Evolutionary conservation across 2,329 filamentous ascomycete species (phyloP).

Genomic region (Ophiocordyceps unilateralis): DNA sequence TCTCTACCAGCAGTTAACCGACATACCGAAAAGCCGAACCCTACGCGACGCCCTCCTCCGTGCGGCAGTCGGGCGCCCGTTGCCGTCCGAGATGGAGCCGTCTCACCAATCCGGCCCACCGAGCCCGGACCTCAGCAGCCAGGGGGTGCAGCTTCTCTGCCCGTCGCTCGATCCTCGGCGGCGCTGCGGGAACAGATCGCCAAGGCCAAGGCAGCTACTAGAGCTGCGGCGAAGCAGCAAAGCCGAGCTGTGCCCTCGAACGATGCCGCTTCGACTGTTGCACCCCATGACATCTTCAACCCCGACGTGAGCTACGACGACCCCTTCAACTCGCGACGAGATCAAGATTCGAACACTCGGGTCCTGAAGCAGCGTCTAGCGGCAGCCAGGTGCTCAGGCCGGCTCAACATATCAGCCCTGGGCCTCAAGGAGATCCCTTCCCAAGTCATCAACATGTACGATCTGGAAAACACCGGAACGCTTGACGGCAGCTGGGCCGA

Average conservation of each 20-base stretch:
- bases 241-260: slow-evolving; percentile 1
- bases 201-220: slow-evolving; percentile 71
- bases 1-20: slow-evolving; percentile 24
- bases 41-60: background rate
- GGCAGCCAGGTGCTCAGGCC: slow-evolving; percentile 57
- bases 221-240: slow-evolving; percentile 27
- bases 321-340: slow-evolving; percentile 52
- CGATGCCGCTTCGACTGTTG: slow-evolving; percentile 20
- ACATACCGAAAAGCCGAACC: slow-evolving; percentile 1
- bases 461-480: slow-evolving; percentile 48
- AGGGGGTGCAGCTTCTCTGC: slow-evolving; percentile 19
- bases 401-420: slow-evolving; percentile 78
- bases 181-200: slow-evolving; percentile 82
- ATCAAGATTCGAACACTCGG: slow-evolving; percentile 41
- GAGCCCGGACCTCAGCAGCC: background rate
- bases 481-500: slow-evolving; percentile 69
- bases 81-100: slow-evolving; percentile 13
- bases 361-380: slow-evolving; percentile 58
- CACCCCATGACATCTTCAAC: slow-evolving; percentile 23
- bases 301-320: slow-evolving; percentile 39
- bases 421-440: slow-evolving; percentile 61
- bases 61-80: slow-evolving; percentile 2
- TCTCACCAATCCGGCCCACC: slow-evolving; percentile 6
- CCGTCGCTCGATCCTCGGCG: slow-evolving; percentile 47
- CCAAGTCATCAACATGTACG: slow-evolving; percentile 84